Percentiles rank a stretch among this genome's conserved stretches.
These are phyloP conservation scores for Berkeleyomyces basicola DNA, from an alignment of 2,329 filamentous ascomycete genomes.

Conservation along the genomic window DNA sequence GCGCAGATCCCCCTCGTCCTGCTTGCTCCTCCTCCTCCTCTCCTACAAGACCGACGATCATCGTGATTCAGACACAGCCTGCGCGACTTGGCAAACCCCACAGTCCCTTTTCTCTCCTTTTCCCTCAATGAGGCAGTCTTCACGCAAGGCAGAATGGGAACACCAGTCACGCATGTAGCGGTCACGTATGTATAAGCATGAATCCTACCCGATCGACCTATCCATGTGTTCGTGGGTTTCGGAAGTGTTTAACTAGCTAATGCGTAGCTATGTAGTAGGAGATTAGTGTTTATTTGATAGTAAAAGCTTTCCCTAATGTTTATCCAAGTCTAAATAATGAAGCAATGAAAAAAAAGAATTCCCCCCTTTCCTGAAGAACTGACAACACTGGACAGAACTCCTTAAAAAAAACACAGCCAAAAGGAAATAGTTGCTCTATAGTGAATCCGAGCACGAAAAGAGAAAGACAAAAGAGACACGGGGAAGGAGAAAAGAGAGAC, in stretches of 20 bases:
- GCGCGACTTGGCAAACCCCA: background rate
- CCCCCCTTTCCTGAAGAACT: background rate
- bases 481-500: background rate
- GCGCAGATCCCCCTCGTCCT: background rate
- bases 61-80: background rate
- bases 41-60: background rate
- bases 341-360: background rate
- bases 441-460: background rate
- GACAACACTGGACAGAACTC: background rate
- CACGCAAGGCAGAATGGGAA: too few species aligned
- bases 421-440: background rate
- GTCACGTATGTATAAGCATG: background rate
- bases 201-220: background rate
- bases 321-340: background rate
- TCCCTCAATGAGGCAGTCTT: background rate
- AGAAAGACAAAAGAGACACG: background rate
- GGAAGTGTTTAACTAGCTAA: too few species aligned
- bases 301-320: conserved; percentile 1
- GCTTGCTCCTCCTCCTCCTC: too few species aligned
- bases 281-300: background rate
- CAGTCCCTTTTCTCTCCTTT: background rate
- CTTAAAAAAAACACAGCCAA: background rate
- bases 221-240: background rate
- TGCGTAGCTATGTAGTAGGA: background rate
- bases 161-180: background rate